Base-by-base conservation (phyloP, 331 rosid genomes). In the Arachis monticola region DNA sequence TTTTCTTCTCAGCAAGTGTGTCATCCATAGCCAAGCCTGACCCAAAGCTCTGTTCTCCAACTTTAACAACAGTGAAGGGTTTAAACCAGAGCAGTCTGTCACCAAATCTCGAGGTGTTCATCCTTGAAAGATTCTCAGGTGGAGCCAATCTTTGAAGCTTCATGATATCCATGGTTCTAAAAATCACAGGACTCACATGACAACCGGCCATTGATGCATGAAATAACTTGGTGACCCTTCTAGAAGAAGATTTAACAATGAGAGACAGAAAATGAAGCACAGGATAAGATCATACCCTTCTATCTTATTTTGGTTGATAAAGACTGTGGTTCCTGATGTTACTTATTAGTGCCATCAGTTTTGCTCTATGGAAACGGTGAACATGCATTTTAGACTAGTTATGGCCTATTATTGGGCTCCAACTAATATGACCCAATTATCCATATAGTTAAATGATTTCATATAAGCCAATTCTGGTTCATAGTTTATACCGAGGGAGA, bases 11-110 rank as follows among this genome's bases (percentile, higher is more conserved):
- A 73, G 85, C 62, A 72, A 87, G 80, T 65, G 88, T 73, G 59
- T 81, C 87, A 77, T 85, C 86, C 64, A 81, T 91, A 57, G 79
- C 73, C 8, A 87, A 60, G 35, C 78, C 87, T 12, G 89, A 79
- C 60, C 75, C 86, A 51, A 89, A 71, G 67, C 71, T 78, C 3
- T 81, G 82, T 32, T 74, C 88, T 52, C 90, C 81, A 65, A 78
- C 92, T 77, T 74, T 90, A 56, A 73, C 52, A 10, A 59, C 42
- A 50, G 41, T 79, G 58, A 77, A 47, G 74, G 88, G 83, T 50
- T 74, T 81, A 67, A 83, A 85, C 74, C 83, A 78, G 32, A 61
- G 77, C 17, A 83, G 72, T 81, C n/a, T 83, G 9, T 83, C 86
- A 27, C 85, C 73, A 79, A 82, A 61, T 77, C 83, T 81, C 44